These are phyloP conservation scores for Malassezia psittaci DNA, from an alignment of 1,284 basidiomycete genomes.

Conservation along the genomic window DNA sequence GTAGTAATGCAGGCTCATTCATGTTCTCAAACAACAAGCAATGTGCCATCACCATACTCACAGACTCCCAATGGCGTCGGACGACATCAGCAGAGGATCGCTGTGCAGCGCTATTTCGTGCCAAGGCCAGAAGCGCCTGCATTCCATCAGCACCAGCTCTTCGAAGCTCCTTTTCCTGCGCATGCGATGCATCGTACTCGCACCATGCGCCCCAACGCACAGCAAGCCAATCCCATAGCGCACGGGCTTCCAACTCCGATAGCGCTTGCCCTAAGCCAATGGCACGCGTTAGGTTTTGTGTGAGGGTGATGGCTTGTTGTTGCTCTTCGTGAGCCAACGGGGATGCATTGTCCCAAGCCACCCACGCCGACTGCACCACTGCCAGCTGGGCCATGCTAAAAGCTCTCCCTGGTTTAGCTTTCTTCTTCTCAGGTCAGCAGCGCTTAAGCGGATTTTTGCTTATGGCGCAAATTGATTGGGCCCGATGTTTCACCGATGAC, in stretches of 20 bases:
- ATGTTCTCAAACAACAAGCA: constrained; percentile 13
- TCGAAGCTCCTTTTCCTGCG: background rate
- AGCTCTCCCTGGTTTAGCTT: too few species aligned
- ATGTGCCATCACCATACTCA: background rate
- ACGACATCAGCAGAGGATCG: background rate
- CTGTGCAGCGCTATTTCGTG: constrained; percentile 7
- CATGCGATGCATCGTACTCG: background rate
- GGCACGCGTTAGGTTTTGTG: background rate
- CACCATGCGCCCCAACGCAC: background rate
- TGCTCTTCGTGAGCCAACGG: background rate
- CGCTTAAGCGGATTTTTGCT: background rate
- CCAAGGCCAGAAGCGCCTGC: constrained; percentile 2
- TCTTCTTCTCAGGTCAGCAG: background rate
- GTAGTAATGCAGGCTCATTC: constrained; percentile 10
- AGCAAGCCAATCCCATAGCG: constrained; percentile 1
- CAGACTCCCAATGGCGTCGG: background rate
- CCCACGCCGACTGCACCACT: background rate
- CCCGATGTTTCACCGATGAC: too few species aligned
- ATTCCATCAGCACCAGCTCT: background rate
- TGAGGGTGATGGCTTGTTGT: background rate
- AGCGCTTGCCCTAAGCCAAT: background rate
- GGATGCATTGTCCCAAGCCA: background rate
- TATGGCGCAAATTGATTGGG: background rate
- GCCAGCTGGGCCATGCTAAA: background rate
- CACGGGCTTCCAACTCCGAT: background rate